Evolutionary conservation across 2,329 filamentous ascomycete genomes (phyloP), one percentile per base, ranked within the genome.

Genomic region (Paraconiothyrium brasiliense): DNA sequence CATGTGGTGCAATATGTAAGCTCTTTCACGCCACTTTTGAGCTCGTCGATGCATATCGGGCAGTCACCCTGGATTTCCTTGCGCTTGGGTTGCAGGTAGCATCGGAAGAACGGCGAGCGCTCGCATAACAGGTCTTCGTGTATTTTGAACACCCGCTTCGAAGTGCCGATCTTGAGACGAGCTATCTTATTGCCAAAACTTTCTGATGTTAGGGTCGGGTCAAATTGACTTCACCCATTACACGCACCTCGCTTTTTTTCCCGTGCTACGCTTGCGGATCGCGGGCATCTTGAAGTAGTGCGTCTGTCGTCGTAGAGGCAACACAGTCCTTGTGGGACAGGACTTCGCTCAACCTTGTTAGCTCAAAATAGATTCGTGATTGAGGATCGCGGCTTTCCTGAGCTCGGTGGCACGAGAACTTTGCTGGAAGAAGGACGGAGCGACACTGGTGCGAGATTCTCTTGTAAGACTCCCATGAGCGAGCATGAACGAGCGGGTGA

Each of bases 81-180:
- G 30, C 68, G 64, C 1, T 62, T 44, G 4, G 43, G 35, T 50
- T 71, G 69, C 11, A 71, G n/a, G 8, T 58, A 22, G 0, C 54
- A 43, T 16, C 58, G 59, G 59, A 72, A 72, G 30, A 57, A 67
- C 0, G 10, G 20, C 13, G 68, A 74, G 9, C 58, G 65, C 3
- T 56, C 52, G 43, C 68, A 70, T 9, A 71, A 54, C 9, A 69
- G 59, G 32, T 71, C 70, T 62, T 65, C 63, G 57, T 73, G 71
- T 43, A 72, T 58, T 16, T 55, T 55, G 57, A 69, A 72, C 7
- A 44, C 46, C 14, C 59, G 43, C 14, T 34, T 43, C 1, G n/a
- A 48, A 2, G 22, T 37, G 14, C 62, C 59, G 32, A 64, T 46
- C 6, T 47, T 32, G 13, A 64, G 13, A 4, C 59, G 62, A 1